phyloP scores from a whole-genome alignment of 2,329 filamentous ascomycete genomes.

The Alternaria angustiovoidea region DNA sequence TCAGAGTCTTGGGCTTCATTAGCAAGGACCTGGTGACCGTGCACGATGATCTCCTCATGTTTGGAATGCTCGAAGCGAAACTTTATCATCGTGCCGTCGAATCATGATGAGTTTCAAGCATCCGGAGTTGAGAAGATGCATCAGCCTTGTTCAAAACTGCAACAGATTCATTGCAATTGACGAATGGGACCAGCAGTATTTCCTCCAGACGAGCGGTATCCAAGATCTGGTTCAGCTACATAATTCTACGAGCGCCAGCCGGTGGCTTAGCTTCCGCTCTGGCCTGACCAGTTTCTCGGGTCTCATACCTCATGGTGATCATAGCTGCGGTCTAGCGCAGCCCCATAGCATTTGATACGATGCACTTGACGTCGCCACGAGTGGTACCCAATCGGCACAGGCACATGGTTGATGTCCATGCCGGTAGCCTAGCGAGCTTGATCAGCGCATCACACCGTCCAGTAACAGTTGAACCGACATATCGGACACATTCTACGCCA shows the following conservation, averaged over 20 bases:
- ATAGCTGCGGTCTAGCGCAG: conserved; percentile 25
- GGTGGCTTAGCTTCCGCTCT: conserved; percentile 25
- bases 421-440: conserved; percentile 23
- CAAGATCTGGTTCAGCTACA: conserved; percentile 20
- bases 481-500: conserved; percentile 29
- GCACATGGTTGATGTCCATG: conserved; percentile 16
- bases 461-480: conserved; percentile 22
- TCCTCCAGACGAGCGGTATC: conserved; percentile 23
- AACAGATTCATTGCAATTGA: conserved; percentile 12
- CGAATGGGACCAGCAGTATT: conserved; percentile 26
- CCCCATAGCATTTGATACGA: conserved; percentile 20
- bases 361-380: conserved; percentile 5
- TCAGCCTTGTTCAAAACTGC: conserved; percentile 9
- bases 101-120: conserved; percentile 13
- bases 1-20: conserved; percentile 21
- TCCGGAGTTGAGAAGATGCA: conserved; percentile 8
- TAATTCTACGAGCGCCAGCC: conserved; percentile 20
- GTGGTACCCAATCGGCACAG: conserved; percentile 23
- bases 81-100: conserved; percentile 14
- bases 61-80: conserved; percentile 19
- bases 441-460: conserved; percentile 23
- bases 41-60: conserved; percentile 21
- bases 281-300: conserved; percentile 27
- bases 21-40: conserved; percentile 10
- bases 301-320: conserved; percentile 28